These are phyloP conservation scores for Botrytis sinoallii DNA, from an alignment of 2,329 filamentous ascomycete genomes.

Conservation along the genomic window DNA sequence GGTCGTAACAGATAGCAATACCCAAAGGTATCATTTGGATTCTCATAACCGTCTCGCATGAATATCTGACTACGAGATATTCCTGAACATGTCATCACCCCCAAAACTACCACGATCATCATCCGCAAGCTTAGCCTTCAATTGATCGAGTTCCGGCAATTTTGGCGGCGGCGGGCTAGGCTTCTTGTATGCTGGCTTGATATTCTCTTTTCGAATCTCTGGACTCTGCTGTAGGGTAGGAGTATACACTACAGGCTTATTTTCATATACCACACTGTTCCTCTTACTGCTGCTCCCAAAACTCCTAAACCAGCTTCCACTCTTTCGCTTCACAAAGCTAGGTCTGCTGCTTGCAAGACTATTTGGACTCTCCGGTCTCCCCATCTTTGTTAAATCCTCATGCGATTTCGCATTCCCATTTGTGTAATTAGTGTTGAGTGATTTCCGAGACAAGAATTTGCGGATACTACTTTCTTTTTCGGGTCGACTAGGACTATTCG, in stretches of 20 bases:
- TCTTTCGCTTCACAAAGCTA: constrained; percentile 31
- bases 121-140: constrained; percentile 35
- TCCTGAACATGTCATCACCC: constrained; percentile 39
- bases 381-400: constrained; percentile 32
- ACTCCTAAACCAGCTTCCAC: constrained; percentile 36
- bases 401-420: constrained; percentile 32
- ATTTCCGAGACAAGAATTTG: constrained; percentile 39
- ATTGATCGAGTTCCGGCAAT: constrained; percentile 37
- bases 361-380: constrained; percentile 34
- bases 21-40: constrained; percentile 22
- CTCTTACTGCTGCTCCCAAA: constrained; percentile 30
- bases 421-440: constrained; percentile 37
- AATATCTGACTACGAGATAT: constrained; percentile 35
- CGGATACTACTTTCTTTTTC: constrained; percentile 40
- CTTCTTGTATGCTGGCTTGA: constrained; percentile 23
- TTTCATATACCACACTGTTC: constrained; percentile 30
- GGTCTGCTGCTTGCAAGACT: constrained; percentile 30
- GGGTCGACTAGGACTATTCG: constrained; percentile 21
- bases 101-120: constrained; percentile 36
- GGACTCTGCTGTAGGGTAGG: constrained; percentile 16
- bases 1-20: constrained; percentile 8
- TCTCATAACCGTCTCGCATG: constrained; percentile 27
- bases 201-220: constrained; percentile 22
- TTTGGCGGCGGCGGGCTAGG: constrained; percentile 37
- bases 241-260: constrained; percentile 8